These are phyloP conservation scores for Cryptococcus sp. DNA, from an alignment of 1,284 basidiomycete genomes.

Conservation along the genomic window DNA sequence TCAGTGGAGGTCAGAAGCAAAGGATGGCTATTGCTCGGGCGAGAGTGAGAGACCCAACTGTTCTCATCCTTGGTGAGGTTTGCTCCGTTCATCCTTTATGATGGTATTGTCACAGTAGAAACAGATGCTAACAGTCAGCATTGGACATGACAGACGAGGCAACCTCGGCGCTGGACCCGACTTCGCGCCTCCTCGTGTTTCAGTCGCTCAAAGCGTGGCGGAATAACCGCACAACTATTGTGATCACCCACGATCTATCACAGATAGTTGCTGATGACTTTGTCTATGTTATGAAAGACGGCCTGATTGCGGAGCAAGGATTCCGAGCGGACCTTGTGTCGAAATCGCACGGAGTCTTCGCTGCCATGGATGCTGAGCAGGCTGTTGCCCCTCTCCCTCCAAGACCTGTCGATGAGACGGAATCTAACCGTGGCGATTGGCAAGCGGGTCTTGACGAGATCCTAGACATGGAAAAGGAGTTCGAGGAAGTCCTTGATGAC, in stretches of 20 bases:
- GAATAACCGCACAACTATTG: constrained; percentile 81
- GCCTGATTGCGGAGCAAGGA: constrained; percentile 82
- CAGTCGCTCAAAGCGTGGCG: constrained; percentile 85
- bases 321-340: constrained; percentile 72
- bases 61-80: constrained; percentile 82
- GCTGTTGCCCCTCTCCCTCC: constrained; percentile 41
- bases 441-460: constrained; percentile 50
- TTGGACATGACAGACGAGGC: constrained; percentile 74
- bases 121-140: not conserved
- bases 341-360: constrained; percentile 51
- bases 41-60: constrained; percentile 78
- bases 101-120: not conserved
- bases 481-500: constrained; percentile 18
- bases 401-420: constrained; percentile 45
- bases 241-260: constrained; percentile 93
- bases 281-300: constrained; percentile 85
- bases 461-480: constrained; percentile 40
- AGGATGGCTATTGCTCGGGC: constrained; percentile 88
- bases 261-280: constrained; percentile 79
- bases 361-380: constrained; percentile 51
- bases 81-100: not conserved
- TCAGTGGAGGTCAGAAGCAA: constrained; percentile 94
- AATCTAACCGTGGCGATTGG: constrained; percentile 32
- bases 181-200: constrained; percentile 82
- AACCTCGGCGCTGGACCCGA: constrained; percentile 90